Conservation (phyloP, 2,329 filamentous ascomycete genomes). For the Salinomyces thailandicus region DNA sequence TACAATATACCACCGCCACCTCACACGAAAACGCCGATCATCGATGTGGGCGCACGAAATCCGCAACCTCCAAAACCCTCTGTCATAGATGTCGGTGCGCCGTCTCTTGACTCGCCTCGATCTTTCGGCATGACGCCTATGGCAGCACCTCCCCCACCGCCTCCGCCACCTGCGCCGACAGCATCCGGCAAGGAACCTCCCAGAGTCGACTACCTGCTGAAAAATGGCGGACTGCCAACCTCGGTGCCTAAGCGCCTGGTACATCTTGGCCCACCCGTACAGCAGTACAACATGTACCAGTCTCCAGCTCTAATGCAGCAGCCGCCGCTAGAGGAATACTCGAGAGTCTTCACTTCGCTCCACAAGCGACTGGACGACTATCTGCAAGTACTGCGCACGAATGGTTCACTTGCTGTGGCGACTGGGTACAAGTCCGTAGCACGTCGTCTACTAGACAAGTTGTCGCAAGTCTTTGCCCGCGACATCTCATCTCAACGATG, state of each 20-base stretch:
- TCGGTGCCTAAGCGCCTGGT: constrained; percentile 65
- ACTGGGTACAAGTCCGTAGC: constrained; percentile 95
- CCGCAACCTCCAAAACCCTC: constrained; percentile 30
- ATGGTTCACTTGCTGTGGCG: constrained; percentile 85
- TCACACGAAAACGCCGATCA: constrained; percentile 3
- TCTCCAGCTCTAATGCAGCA: constrained; percentile 40
- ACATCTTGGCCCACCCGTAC: constrained; percentile 48
- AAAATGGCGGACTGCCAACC: constrained; percentile 70
- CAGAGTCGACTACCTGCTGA: constrained; percentile 81
- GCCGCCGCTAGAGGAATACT: constrained; percentile 25
- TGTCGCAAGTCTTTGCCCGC: constrained; percentile 88
- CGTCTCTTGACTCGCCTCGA: constrained; percentile 33
- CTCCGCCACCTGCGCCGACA: constrained; percentile 64
- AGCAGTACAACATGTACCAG: constrained; percentile 48
- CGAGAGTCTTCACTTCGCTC: constrained; percentile 66
- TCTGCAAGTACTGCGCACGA: constrained; percentile 65
- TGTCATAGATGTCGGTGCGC: constrained; percentile 33
- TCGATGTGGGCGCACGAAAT: constrained; percentile 18
- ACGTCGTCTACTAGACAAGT: constrained; percentile 71
- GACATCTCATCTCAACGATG: constrained; percentile 85
- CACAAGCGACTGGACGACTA: constrained; percentile 80
- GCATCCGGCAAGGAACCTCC: constrained; percentile 56
- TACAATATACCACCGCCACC: constrained; percentile 4
- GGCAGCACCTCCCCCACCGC: constrained; percentile 27
- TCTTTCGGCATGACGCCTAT: constrained; percentile 17